Evolutionary conservation across 495 filamentous ascomycete genomes (phyloP).

Genomic region (Filosporella fistucella): DNA sequence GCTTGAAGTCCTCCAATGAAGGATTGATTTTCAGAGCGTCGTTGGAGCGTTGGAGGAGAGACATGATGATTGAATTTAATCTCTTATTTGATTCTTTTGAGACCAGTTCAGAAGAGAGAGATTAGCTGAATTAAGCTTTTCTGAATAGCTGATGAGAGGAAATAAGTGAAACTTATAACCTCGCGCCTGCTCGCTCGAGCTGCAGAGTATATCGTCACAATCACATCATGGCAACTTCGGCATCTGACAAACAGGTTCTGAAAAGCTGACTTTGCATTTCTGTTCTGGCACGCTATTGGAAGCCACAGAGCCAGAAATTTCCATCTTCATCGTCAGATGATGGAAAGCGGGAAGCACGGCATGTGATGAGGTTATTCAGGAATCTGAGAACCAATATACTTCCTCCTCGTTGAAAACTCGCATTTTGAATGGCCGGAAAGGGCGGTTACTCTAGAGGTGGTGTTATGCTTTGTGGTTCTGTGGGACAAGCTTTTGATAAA

Average conservation of each 20-base stretch:
- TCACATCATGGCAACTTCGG: background rate
- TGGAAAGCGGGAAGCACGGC: too few relatives aligned
- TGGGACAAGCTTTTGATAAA: too few relatives aligned
- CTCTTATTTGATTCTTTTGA: background rate
- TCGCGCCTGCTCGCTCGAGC: background rate
- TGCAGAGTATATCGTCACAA: background rate
- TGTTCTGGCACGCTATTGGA: too few relatives aligned
- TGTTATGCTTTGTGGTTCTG: too few relatives aligned
- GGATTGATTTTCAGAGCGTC: slow-evolving; percentile 16
- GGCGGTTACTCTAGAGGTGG: too few relatives aligned
- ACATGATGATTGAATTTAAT: background rate
- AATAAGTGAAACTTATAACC: background rate
- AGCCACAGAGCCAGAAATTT: too few relatives aligned
- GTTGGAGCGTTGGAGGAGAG: slow-evolving; percentile 21
- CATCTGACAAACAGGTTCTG: background rate
- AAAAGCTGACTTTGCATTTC: too few relatives aligned
- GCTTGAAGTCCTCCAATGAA: slow-evolving; percentile 33
- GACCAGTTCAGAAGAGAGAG: background rate
- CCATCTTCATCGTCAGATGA: too few relatives aligned
- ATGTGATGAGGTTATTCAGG: too few relatives aligned
- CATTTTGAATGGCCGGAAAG: too few relatives aligned
- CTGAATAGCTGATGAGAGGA: background rate
- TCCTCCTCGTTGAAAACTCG: too few relatives aligned
- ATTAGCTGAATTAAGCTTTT: background rate
- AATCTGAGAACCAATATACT: too few relatives aligned